phyloP scores from a whole-genome alignment of 2,329 filamentous ascomycete genomes.

The Aspergillus hiratsukae region DNA sequence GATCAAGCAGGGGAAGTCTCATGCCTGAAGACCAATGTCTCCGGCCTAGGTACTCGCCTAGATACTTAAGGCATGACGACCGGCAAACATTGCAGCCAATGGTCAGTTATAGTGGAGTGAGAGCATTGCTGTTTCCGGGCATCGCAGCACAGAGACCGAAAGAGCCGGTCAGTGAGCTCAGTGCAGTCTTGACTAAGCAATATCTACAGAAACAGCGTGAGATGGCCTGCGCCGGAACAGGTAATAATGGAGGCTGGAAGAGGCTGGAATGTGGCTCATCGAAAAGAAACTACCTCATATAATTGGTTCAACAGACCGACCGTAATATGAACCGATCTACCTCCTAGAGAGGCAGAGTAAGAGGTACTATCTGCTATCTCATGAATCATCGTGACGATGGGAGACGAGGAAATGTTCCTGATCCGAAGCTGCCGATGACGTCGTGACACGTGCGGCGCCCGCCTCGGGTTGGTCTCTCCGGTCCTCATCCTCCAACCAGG shows the following conservation, averaged over 20 bases:
- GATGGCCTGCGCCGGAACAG: not conserved
- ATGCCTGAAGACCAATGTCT: not conserved
- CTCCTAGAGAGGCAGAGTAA: no score
- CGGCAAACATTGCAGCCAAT: not conserved
- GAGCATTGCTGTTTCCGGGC: slow-evolving; percentile 3
- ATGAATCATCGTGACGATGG: not conserved
- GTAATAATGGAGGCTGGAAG: not conserved
- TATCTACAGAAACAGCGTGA: not conserved
- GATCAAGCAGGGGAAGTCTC: not conserved
- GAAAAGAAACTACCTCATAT: not conserved
- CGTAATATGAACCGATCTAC: no score
- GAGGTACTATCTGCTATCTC: no score
- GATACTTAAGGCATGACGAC: not conserved
- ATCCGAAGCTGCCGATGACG: slow-evolving; percentile 12
- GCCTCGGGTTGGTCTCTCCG: slow-evolving; percentile 1
- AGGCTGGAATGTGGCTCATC: not conserved
- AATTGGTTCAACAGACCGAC: not conserved
- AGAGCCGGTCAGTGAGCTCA: not conserved
- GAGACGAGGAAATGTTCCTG: not conserved
- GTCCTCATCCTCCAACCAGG: not conserved
- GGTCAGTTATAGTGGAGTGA: not conserved
- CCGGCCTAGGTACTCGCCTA: not conserved
- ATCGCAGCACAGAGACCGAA: not conserved
- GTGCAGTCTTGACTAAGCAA: not conserved
- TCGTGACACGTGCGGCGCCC: slow-evolving; percentile 20